A percentile compares a stretch with the other conserved stretches of the same genome.
Evolutionary conservation across 768 basidiomycete species (phyloP).

Genomic region (Boletus sp.): DNA sequence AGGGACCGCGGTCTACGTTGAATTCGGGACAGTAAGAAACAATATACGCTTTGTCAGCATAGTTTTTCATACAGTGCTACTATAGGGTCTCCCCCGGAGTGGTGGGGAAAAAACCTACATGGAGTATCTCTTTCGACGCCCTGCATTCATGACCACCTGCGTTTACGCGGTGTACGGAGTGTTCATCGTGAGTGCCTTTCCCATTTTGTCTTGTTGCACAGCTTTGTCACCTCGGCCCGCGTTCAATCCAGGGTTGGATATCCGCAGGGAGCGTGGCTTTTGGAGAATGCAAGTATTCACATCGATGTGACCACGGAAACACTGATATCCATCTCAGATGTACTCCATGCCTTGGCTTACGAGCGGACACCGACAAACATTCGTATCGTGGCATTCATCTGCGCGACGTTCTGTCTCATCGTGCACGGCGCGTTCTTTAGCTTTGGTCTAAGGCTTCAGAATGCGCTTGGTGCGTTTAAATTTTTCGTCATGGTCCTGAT

Average conservation of each 20-base stretch:
- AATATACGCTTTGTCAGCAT: background rate
- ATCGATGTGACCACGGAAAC: background rate
- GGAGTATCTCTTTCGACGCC: slow-evolving; percentile 63
- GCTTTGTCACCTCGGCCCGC: background rate
- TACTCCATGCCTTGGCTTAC: slow-evolving; percentile 50
- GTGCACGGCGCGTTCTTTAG: slow-evolving; percentile 53
- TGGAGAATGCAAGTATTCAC: slow-evolving; percentile 57
- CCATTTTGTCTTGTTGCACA: background rate
- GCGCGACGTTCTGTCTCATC: slow-evolving; percentile 53
- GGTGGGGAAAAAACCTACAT: slow-evolving; percentile 79
- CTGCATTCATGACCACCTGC: slow-evolving; percentile 60
- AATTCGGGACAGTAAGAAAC: slow-evolving; percentile 60
- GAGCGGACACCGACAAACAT: slow-evolving; percentile 44
- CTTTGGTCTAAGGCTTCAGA: slow-evolving; percentile 61
- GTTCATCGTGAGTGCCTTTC: slow-evolving; percentile 44
- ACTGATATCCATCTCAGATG: slow-evolving; percentile 41
- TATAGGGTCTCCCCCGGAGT: slow-evolving; percentile 61
- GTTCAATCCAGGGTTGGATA: slow-evolving; percentile 46
- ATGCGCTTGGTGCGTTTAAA: slow-evolving; percentile 59
- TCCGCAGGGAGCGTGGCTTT: slow-evolving; percentile 63
- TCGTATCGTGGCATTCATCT: slow-evolving; percentile 52
- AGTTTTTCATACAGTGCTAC: background rate
- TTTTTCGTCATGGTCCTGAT: slow-evolving; percentile 52
- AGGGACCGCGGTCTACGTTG: slow-evolving; percentile 71
- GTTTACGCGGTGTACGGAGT: slow-evolving; percentile 55